These are phyloP conservation scores for Rhodotorula glutinis DNA, from an alignment of 1,284 basidiomycete genomes.

Conservation along the genomic window DNA sequence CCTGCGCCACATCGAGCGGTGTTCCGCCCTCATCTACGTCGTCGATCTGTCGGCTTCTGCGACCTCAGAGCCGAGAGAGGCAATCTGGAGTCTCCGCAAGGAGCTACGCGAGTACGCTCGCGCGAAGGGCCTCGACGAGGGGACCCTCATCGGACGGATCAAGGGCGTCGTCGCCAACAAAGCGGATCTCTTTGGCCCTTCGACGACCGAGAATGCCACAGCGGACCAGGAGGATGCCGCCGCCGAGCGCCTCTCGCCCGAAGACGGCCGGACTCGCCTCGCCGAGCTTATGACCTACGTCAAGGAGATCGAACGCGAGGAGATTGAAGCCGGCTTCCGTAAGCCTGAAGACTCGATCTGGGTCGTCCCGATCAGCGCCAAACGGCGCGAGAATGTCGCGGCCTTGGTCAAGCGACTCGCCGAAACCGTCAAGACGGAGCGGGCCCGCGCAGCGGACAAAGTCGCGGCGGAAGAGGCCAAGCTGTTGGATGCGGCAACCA, in stretches of 20 bases:
- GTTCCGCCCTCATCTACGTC: constrained; percentile 83
- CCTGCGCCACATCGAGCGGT: constrained; percentile 87
- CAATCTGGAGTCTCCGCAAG: constrained; percentile 65
- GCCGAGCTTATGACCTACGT: constrained; percentile 3
- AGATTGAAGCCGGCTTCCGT: constrained; percentile 58
- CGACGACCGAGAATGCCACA: neutral
- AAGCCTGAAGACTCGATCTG: constrained; percentile 52
- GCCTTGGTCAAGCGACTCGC: constrained; percentile 65
- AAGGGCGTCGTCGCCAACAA: constrained; percentile 84
- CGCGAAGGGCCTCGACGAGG: constrained; percentile 48
- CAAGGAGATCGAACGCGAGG: constrained; percentile 54
- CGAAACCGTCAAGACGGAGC: constrained; percentile 62
- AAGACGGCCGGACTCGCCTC: constrained; percentile 10
- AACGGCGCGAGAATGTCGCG: constrained; percentile 71
- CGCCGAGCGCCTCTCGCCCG: neutral
- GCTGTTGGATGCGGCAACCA: neutral
- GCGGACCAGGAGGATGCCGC: neutral
- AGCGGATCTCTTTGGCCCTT: constrained; percentile 66
- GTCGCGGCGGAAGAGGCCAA: constrained; percentile 39
- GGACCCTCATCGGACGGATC: constrained; percentile 36
- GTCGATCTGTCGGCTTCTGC: constrained; percentile 67
- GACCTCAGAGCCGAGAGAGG: constrained; percentile 62
- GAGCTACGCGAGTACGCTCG: constrained; percentile 74
- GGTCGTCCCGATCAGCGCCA: constrained; percentile 74
- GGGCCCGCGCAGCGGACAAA: constrained; percentile 47